Evolutionary conservation across 2,329 filamentous ascomycete genomes (phyloP), one percentile per base, ranked within the genome.

Genomic region (Xylaria hypoxylon): DNA sequence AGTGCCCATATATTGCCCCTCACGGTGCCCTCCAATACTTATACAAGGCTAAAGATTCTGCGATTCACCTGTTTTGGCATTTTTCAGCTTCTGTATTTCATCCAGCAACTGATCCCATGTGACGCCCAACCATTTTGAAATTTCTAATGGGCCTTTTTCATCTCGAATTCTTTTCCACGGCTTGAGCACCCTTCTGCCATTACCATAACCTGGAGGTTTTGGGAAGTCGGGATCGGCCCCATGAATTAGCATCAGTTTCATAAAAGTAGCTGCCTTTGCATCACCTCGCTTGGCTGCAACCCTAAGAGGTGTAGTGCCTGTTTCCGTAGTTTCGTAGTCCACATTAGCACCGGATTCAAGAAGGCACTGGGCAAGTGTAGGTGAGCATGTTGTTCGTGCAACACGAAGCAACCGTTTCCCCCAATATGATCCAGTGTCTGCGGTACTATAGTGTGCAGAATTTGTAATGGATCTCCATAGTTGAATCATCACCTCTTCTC

Each of bases 31-130:
- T n/a, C n/a, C n/a, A 11, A 10, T 24, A 3, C 22, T 24, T 24
- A 19, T 22, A 2, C 19, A 24, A 5, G 7, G 4, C 19, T 45
- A 24, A 11, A n/a, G 40, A 42, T 1, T 2, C 17, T n/a, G 8
- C n/a, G n/a, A n/a, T n/a, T n/a, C n/a, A n/a, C n/a, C n/a, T n/a
- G 24, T 45, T 45, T 10, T 24, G 3, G 7, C 19, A 15, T 8
- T 45, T 24, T 42, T 45, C 72, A 77, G 62, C 58, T 35, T 22
- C 13, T 38, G 26, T 11, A 53, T 48, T 40, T 55, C 19, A 15
- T 48, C 38, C 53, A 64, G 1, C 33, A 64, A 35, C 31, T 64
- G 45, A 22, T 64, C 53, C 61, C 61, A 64, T 6, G 61, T 64
- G 10, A 64, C 53, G 26, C 33, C 47, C 17, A 64, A 59, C 61